phyloP scores from a whole-genome alignment of 176 grass and related monocot species.

The Rhynchospora tenuis region DNA sequence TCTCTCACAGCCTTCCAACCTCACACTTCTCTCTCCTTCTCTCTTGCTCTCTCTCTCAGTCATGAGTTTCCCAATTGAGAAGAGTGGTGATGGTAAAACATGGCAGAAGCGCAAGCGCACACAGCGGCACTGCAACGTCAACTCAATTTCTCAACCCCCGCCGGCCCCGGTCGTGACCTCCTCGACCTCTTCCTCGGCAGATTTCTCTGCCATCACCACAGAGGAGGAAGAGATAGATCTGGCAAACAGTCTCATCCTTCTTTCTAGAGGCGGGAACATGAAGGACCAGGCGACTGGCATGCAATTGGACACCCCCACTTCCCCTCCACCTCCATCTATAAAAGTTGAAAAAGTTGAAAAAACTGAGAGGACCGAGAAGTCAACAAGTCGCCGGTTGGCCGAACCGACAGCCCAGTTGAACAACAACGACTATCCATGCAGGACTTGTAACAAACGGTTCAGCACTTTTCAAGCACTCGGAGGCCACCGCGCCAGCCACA shows the following conservation, averaged over 20 bases:
- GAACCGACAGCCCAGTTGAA: background rate
- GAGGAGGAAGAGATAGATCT: constrained; percentile 68
- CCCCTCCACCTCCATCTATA: background rate
- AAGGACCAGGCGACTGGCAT: constrained; percentile 29
- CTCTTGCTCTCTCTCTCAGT: background rate
- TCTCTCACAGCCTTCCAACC: constrained; percentile 19
- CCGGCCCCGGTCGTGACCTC: background rate
- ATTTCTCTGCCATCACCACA: constrained; percentile 45
- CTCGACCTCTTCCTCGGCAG: constrained; percentile 22
- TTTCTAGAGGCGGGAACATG: constrained; percentile 49
- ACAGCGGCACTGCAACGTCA: constrained; percentile 36
- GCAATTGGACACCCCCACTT: background rate
- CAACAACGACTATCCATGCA: constrained; percentile 52
- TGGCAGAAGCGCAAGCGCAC: constrained; percentile 51
- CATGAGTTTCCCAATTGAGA: constrained; percentile 25
- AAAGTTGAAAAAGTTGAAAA: background rate
- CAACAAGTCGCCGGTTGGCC: background rate
- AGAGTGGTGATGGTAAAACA: constrained; percentile 16
- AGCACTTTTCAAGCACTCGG: constrained; percentile 86
- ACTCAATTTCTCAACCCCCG: background rate
- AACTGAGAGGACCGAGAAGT: background rate
- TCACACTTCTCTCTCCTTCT: constrained; percentile 8
- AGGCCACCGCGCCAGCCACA: constrained; percentile 92
- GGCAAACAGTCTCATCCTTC: constrained; percentile 76
- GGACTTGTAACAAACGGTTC: constrained; percentile 79